Percentiles rank a stretch among this genome's conserved stretches.
Conservation (phyloP, 176 grass and related monocot species). For the Phyllostachys edulis region DNA sequence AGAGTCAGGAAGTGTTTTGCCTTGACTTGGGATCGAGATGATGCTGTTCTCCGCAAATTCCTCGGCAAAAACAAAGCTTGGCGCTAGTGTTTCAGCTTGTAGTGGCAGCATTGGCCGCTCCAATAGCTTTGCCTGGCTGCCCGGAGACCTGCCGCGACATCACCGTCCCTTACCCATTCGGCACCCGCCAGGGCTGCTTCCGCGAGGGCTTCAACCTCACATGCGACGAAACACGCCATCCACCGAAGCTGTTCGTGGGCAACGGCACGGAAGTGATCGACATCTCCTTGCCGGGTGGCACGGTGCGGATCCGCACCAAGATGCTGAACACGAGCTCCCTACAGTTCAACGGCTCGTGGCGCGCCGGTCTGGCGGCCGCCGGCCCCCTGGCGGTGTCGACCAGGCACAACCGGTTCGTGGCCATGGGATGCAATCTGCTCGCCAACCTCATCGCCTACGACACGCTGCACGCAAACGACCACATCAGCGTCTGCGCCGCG, state of each 20-base stretch:
- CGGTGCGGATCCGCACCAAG: not conserved
- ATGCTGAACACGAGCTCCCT: not conserved
- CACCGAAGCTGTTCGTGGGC: not conserved
- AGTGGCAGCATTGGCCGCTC: not conserved
- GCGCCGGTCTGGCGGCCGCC: not conserved
- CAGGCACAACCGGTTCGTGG: conserved; percentile 18
- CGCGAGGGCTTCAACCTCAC: conserved; percentile 25
- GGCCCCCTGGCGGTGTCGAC: conserved; percentile 6
- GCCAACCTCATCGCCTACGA: not conserved
- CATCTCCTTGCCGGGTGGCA: conserved; percentile 28
- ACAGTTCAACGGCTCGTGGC: conserved; percentile 7
- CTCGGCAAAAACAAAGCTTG: not conserved
- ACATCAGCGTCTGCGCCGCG: too few species aligned
- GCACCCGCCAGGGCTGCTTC: conserved; percentile 10
- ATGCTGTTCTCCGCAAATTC: not conserved
- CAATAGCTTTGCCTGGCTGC: conserved; percentile 27
- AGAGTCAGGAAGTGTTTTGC: too few species aligned
- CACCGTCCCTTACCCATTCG: conserved; percentile 35
- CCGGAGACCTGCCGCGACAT: conserved; percentile 12
- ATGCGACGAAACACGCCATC: conserved; percentile 8
- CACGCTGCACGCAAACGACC: too few species aligned
- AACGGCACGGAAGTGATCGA: not conserved
- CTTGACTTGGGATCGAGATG: not conserved
- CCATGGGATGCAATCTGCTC: conserved; percentile 10
- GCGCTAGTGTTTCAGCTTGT: not conserved